Evolutionary conservation across 2,329 filamentous ascomycete species (phyloP), one percentile per base, ranked within the genome.

Genomic region (Chaetomium sp.): DNA sequence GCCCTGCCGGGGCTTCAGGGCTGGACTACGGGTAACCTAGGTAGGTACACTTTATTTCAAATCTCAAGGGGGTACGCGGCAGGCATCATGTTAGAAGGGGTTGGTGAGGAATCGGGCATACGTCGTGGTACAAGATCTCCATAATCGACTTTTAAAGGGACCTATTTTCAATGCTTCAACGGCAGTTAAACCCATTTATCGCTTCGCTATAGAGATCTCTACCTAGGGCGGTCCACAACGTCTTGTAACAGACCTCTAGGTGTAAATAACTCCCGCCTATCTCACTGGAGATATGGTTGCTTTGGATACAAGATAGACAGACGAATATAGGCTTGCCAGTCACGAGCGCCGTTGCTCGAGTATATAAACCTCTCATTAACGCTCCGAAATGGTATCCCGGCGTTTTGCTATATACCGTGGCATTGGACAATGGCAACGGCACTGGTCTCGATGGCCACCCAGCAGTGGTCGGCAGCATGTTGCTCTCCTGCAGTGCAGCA

Each of bases 51-150:
- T 42, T 16, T 4, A 42, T 16, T 19, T 42, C 38, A 42, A n/a
- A 6, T 16, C 38, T 5, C 13, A 1, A n/a, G 1, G 16, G 6
- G 19, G 31, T 45, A 55, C 54, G 63, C 55, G 62, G 50, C 59
- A 58, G 60, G 38, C 53, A 31, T 62, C 59, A 23, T 27, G 16
- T 21, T 31, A 16, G 62, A 63, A 56, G 59, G 62, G 58, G 51
- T 56, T 65, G 59, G 61, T 31, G 55, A 60, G 49, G 33, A 51
- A 63, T 42, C 49, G 27, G 45, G 42, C 29, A 33, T 47, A 33
- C 29, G 31, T 27, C 29, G 31, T 27, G 16, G 65, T 62, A 65
- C 67, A 67, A 67, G 67, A 68, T 70, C 68, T 68, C 63, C 66
- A 63, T 50, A 65, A 62, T 63, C 64, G 29, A 50, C 57, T 53